Base-by-base conservation (phyloP, 2,329 filamentous ascomycete species). In the Aspergillus eucalypticola region DNA sequence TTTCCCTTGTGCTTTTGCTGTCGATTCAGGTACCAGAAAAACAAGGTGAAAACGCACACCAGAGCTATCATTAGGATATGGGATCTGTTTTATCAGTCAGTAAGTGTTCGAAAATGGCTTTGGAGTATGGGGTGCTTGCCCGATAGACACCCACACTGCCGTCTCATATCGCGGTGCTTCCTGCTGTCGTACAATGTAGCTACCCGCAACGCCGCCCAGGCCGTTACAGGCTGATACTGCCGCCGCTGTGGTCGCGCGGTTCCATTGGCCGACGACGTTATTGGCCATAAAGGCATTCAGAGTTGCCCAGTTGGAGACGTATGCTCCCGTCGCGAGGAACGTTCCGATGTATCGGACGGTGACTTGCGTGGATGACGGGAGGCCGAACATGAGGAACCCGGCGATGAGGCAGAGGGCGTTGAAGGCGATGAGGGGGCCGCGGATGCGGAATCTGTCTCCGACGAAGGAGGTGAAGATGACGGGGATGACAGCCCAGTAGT, bases 301-400 rank as follows among this genome's bases (percentile, higher is more conserved):
- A 0, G 86, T 87, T 0, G 88, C 87, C 87, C 87, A 90, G 64
- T 90, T 90, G 3, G 83, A 85, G 3, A 90, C 82, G 64, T 89
- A 90, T 1, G 87, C 86, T 0, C 88, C 88, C 0, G 87, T 90
- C 0, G 87, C 86, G 2, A 90, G 79, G 71, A 84, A 89, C 0
- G 85, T 86, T 8, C 87, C 88, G 29, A 88, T 76, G 63, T 89
- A 89, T 51, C 88, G 82, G 3, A 86, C 85, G 0, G 84, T 79
- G 54, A 88, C 83, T 58, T 87, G 81, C 13, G 78, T 74, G 3
- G 73, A 76, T 25, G 67, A 60, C 0, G 83, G 77, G 68, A 89
- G 87, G 2, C 87, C 87, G 3, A 90, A 79, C 83, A 90, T 86
- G 64, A 83, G 79, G 71, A 90, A 89, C 2, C 87, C 88, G 0